Evolutionary conservation across 495 filamentous ascomycete genomes (phyloP).

Genomic region (Gamarada debralockiae): DNA sequence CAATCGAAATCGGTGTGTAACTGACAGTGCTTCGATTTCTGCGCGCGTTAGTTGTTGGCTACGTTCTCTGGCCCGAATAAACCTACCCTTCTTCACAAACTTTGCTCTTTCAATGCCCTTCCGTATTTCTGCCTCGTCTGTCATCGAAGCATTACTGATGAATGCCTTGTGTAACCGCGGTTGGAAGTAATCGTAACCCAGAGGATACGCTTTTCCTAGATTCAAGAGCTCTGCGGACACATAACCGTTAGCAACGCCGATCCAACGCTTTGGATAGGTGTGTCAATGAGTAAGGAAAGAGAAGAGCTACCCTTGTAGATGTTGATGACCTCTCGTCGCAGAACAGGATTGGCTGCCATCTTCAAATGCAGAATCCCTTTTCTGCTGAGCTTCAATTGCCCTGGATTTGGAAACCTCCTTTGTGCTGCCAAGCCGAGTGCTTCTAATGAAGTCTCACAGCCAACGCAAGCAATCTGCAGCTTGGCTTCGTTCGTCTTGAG

Average conservation of each 20-base stretch:
- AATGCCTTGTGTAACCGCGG: constrained; percentile 83
- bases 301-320: constrained; percentile 80
- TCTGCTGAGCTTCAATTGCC: too few relatives aligned
- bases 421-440: too few relatives aligned
- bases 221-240: constrained; percentile 77
- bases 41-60: too few relatives aligned
- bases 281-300: neutral
- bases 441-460: too few relatives aligned
- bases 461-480: too few relatives aligned
- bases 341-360: constrained; percentile 27
- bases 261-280: neutral
- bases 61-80: too few relatives aligned
- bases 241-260: neutral
- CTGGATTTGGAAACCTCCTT: too few relatives aligned
- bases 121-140: constrained; percentile 69
- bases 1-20: constrained; percentile 9
- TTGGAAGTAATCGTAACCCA: constrained; percentile 81
- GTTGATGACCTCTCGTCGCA: constrained; percentile 76
- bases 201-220: constrained; percentile 82
- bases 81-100: constrained; percentile 83
- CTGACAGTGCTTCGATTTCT: constrained; percentile 91
- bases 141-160: constrained; percentile 61
- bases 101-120: constrained; percentile 73
- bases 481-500: too few relatives aligned
- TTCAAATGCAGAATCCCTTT: neutral